These are phyloP conservation scores for Diaporthe sp. DNA, from an alignment of 2,329 filamentous ascomycete genomes.

Conservation along the genomic window DNA sequence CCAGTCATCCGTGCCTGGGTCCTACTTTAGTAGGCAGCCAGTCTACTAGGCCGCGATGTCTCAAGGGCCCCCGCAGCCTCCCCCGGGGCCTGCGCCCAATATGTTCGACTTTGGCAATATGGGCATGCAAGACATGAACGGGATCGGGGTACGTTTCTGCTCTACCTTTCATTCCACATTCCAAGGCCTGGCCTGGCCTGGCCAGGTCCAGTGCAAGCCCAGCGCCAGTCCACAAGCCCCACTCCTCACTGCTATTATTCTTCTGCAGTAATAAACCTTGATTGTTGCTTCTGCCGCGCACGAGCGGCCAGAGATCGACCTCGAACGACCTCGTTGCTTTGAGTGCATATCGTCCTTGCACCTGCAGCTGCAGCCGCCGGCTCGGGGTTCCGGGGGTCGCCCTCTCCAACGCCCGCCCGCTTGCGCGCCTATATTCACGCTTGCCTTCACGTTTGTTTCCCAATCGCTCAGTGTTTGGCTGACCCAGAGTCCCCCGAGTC, in stretches of 20 bases:
- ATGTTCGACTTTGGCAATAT: constrained; percentile 40
- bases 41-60: constrained; percentile 36
- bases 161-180: constrained; percentile 2
- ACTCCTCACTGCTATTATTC: not conserved
- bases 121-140: constrained; percentile 37
- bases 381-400: constrained; percentile 3
- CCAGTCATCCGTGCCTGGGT: constrained; percentile 10
- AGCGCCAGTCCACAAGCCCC: not conserved
- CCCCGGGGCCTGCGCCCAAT: constrained; percentile 36
- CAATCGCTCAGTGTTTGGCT: constrained; percentile 25
- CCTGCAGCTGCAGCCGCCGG: constrained; percentile 8
- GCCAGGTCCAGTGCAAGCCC: too few relatives aligned
- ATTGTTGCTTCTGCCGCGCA: not conserved
- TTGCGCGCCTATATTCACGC: not conserved
- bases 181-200: not conserved
- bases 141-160: constrained; percentile 34
- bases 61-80: constrained; percentile 39
- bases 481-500: constrained; percentile 1
- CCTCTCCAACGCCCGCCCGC: constrained; percentile 12
- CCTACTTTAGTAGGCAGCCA: not conserved
- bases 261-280: not conserved
- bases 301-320: constrained; percentile 9
- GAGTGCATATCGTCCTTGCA: not conserved
- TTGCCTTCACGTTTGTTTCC: not conserved
- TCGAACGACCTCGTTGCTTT: not conserved